These are phyloP conservation scores for Tricholoma saponaceum DNA, from an alignment of 768 basidiomycete genomes.

Conservation along the genomic window DNA sequence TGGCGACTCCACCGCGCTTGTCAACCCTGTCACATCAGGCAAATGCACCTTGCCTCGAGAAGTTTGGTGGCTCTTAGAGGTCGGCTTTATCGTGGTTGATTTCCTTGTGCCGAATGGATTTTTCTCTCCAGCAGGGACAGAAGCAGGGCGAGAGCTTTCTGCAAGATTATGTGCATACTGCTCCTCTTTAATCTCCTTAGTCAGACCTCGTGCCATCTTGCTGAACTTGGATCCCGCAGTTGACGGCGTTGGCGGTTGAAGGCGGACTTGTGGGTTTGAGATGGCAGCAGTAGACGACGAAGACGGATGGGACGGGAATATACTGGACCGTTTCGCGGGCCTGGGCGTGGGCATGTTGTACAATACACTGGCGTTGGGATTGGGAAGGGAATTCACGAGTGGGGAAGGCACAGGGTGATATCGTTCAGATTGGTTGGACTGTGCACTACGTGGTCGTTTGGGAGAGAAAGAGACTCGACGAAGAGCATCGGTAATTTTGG, in stretches of 20 bases:
- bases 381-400: slow-evolving; percentile 11
- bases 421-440: slow-evolving; percentile 12
- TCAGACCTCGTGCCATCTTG: slow-evolving; percentile 52
- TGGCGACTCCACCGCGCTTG: slow-evolving; percentile 73
- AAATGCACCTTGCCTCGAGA: slow-evolving; percentile 48
- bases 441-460: slow-evolving; percentile 59
- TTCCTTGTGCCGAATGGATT: slow-evolving; percentile 36
- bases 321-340: slow-evolving; percentile 24
- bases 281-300: slow-evolving; percentile 14
- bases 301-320: slow-evolving; percentile 21
- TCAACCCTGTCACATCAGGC: slow-evolving; percentile 83
- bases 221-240: slow-evolving; percentile 53
- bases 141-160: slow-evolving; percentile 7
- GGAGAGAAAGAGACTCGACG: slow-evolving; percentile 72
- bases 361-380: background rate
- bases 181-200: slow-evolving; percentile 44
- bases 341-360: slow-evolving; percentile 28
- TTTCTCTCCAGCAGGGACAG: slow-evolving; percentile 18
- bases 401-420: slow-evolving; percentile 19
- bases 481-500: slow-evolving; percentile 68
- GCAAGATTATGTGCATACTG: slow-evolving; percentile 4
- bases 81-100: slow-evolving; percentile 17
- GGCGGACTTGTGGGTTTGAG: slow-evolving; percentile 44
- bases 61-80: slow-evolving; percentile 15
- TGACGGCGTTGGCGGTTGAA: slow-evolving; percentile 62